A percentile compares a stretch with the other conserved stretches of the same genome.
Evolutionary conservation across 495 filamentous ascomycete species (phyloP).

Genomic region (Penicillium diatomitis): DNA sequence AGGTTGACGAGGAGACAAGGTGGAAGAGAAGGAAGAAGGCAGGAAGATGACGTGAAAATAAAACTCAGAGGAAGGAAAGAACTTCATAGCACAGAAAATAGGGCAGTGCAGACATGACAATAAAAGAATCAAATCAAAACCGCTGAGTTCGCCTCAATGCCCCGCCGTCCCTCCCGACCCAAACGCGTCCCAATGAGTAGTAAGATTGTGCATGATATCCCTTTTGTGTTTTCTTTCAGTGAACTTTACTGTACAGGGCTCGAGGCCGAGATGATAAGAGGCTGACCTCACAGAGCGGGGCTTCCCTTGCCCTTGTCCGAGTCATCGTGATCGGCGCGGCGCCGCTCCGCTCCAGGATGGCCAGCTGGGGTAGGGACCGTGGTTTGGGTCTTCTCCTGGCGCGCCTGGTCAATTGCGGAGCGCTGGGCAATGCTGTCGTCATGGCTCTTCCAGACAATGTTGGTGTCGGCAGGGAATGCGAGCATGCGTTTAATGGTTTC

Average conservation of each 20-base stretch:
- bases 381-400: conserved; percentile 58
- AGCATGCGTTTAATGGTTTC: conserved; percentile 90
- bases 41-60: conserved; percentile 11
- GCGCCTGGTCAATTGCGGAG: conserved; percentile 70
- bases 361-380: conserved; percentile 13
- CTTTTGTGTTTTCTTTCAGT: conserved; percentile 16
- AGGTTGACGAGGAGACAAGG: conserved; percentile 5
- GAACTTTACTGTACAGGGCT: conserved; percentile 40
- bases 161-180: conserved; percentile 28
- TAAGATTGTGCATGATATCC: conserved; percentile 18
- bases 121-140: conserved; percentile 27
- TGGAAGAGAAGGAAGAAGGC: conserved; percentile 7
- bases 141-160: conserved; percentile 38
- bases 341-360: conserved; percentile 35
- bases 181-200: conserved; percentile 36
- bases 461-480: conserved; percentile 76
- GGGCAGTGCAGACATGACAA: conserved; percentile 16
- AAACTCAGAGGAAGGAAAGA: conserved; percentile 11
- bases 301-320: conserved; percentile 37
- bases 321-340: conserved; percentile 41
- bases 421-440: conserved; percentile 74
- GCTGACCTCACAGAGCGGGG: conserved; percentile 21
- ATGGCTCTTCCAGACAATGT: conserved; percentile 90
- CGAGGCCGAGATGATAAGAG: conserved; percentile 20
- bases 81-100: conserved; percentile 13